A percentile compares a stretch with the other conserved stretches of the same genome.
Evolutionary conservation across 1,284 basidiomycete species (phyloP).

Genomic region (Microbotryomycetes sp.): DNA sequence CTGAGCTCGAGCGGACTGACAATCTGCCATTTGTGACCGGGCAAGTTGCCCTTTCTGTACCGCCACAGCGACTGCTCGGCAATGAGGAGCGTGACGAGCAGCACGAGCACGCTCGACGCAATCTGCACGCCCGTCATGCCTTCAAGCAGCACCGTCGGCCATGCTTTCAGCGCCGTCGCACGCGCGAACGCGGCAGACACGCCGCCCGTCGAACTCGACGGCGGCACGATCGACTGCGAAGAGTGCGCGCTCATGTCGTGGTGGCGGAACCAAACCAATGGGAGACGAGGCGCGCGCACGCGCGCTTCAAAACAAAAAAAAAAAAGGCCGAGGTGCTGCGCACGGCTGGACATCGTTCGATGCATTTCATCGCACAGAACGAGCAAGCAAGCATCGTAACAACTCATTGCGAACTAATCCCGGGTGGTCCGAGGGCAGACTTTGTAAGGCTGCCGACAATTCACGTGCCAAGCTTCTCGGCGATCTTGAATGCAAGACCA

Average conservation of each 20-base stretch:
- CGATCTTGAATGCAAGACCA: too few relatives aligned
- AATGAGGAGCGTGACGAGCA: constrained; percentile 55
- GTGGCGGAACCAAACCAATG: neutral
- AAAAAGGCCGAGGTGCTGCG: too few relatives aligned
- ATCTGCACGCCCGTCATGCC: neutral
- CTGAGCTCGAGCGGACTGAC: constrained; percentile 8
- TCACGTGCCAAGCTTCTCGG: too few relatives aligned
- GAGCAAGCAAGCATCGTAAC: too few relatives aligned
- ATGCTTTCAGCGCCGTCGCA: neutral
- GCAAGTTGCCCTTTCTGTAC: constrained; percentile 73
- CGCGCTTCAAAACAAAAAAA: too few relatives aligned
- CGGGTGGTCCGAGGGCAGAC: too few relatives aligned
- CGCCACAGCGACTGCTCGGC: constrained; percentile 80
- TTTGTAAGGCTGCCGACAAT: too few relatives aligned
- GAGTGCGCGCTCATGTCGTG: neutral
- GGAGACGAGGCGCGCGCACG: neutral
- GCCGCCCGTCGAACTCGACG: neutral
- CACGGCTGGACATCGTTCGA: too few relatives aligned
- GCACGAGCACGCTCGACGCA: constrained; percentile 49
- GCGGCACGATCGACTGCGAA: neutral
- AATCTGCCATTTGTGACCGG: constrained; percentile 83
- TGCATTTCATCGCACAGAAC: too few relatives aligned
- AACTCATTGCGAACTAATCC: too few relatives aligned
- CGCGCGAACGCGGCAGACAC: neutral
- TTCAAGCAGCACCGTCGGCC: neutral